Evolutionary conservation across 495 filamentous ascomycete genomes (phyloP), one percentile per base, ranked within the genome.

Genomic region (Podospora pseudocomata): DNA sequence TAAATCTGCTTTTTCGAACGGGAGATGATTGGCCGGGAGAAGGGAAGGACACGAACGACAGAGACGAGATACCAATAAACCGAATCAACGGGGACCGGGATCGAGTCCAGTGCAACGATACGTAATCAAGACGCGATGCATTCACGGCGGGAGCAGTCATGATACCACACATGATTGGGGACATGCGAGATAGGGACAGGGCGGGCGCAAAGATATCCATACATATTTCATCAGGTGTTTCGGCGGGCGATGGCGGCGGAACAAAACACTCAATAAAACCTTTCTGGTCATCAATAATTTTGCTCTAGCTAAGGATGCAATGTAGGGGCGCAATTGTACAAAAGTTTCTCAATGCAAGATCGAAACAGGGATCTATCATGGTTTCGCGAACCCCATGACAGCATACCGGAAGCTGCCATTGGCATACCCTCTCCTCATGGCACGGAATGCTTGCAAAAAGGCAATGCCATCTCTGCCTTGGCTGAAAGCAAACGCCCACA

Each of bases 381-480:
- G 65, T 68, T 86, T 87, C 72, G 79, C 75, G 67, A 87, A 87
- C 15, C 80, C 77, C 82, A 87, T 85, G 26, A 87, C 82, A 19
- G 84, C 84, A 71, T 87, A 87, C 34, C 82, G 74, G 70, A 87
- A 87, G 13, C 79, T 84, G 9, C 82, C 84, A 61, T 87, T 86
- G 15, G 84, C 80, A 67, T 86, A 87, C 1, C 85, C 85, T 68
- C 85, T 77, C 67, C 85, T 77, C 85, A 87, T 87, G 5, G 85
- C 85, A 26, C 84, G 78, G 71, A 87, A 87, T 19, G 84, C 83
- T 74, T 87, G 85, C 19, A 87, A 70, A 62, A 87, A 87, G 19
- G 85, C 84, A 18, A 87, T 80, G 0, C 84, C 85, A 65, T 87
- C 85, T 49, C 85, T 73, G 19, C 85, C 85, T 67, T 87, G 85